Evolutionary conservation across 768 basidiomycete genomes (phyloP), one percentile per base, ranked within the genome.

Genomic region (Postia placenta): DNA sequence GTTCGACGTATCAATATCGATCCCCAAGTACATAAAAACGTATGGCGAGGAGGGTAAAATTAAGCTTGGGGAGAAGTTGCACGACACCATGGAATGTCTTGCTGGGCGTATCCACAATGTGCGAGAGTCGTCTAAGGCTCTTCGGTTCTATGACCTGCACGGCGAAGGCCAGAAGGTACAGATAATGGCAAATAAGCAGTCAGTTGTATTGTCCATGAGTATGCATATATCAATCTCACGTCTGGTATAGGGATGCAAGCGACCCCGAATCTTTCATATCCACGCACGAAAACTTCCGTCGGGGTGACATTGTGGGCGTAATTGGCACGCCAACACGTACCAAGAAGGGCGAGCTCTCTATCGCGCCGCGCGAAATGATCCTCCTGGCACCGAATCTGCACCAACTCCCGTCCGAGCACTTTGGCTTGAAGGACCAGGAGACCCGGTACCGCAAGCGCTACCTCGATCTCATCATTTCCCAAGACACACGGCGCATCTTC

Each of bases 401-500:
- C 70, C 93, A 94, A 66, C 79, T 98, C 11, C 95, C 95, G 47
- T 93, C 89, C 0, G 74, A 80, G 48, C 91, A 92, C 69, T 94
- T 88, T 53, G 96, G 95, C 38, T 74, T 99, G 60, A 95, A 95
- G 76, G 95, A 99, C 69, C 89, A 92, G 65, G 96, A 98, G 70
- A 91, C 90, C 30, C 83, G 96, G 38, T 97, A 97, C 75, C 80
- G 96, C 69, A 98, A 97, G 85, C 87, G 96, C 47, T 97, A 98
- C 73, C 83, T 99, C 54, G 96, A 99, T 68, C 83, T 99, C 53
- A 96, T 99, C 71, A 76, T 99, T 67, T 94, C 89, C 67, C 85
- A 89, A 35, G 79, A 81, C 56, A 91, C 92, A 15, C 85, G 96
- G 53, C 82, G 83, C 57, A 83, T 94, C 54, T 99, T 98, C 72